phyloP scores from a whole-genome alignment of 1,139 yeast species.

The Pichia sorboxylosa region DNA sequence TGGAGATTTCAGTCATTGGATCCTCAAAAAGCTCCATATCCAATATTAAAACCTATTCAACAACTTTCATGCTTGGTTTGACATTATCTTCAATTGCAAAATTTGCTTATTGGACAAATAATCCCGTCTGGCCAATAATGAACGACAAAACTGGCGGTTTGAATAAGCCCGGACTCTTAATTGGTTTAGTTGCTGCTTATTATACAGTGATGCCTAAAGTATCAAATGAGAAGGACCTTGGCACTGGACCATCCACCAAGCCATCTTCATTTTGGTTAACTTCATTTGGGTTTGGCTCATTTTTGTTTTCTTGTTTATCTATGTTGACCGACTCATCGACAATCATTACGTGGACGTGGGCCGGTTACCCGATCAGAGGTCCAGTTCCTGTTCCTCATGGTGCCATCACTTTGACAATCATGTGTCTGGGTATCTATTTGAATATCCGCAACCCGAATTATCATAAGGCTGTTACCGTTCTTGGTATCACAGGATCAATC shows the following conservation, averaged over 20 bases:
- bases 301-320: conserved; percentile 62
- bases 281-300: conserved; percentile 62
- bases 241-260: conserved; percentile 1
- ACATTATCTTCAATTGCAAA: conserved; percentile 64
- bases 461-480: conserved; percentile 12
- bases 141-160: conserved; percentile 77
- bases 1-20: conserved; percentile 42
- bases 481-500: conserved; percentile 40
- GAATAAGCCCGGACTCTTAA: conserved; percentile 56
- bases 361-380: conserved; percentile 78
- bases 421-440: conserved; percentile 45
- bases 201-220: conserved; percentile 30
- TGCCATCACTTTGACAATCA: conserved; percentile 47
- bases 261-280: background rate
- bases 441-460: conserved; percentile 25
- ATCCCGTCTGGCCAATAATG: conserved; percentile 96
- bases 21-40: conserved; percentile 17
- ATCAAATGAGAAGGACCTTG: background rate
- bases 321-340: conserved; percentile 77
- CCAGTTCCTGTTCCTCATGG: conserved; percentile 91
- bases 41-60: conserved; percentile 36
- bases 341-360: conserved; percentile 86
- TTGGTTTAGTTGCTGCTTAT: conserved; percentile 57
- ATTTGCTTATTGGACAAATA: conserved; percentile 67
- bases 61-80: conserved; percentile 63